These are phyloP conservation scores for Trametes meyenii DNA, from an alignment of 768 basidiomycete species.

Conservation along the genomic window DNA sequence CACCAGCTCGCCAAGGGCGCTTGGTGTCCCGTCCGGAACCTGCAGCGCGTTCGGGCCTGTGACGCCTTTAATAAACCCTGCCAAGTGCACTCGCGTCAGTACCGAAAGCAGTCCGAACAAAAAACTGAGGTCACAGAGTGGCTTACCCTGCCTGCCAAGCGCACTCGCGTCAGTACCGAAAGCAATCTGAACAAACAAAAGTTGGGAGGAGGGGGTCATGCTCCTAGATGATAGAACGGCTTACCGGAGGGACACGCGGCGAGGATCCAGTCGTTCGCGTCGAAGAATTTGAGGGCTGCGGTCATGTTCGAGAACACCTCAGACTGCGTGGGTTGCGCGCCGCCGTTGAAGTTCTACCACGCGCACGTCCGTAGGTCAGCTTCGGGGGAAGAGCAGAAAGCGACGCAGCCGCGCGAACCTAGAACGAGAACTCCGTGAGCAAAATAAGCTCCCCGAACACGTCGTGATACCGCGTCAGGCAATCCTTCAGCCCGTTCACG, in stretches of 20 bases:
- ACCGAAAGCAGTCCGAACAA: no score
- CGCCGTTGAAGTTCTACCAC: conserved; percentile 53
- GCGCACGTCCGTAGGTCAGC: neutral
- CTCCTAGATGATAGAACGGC: neutral
- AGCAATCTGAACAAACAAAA: no score
- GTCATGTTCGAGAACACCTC: conserved; percentile 48
- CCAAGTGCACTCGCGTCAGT: no score
- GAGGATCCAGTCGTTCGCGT: conserved; percentile 4
- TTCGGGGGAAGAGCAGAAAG: no score
- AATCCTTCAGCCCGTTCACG: conserved; percentile 46
- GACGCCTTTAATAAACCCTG: neutral
- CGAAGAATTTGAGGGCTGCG: conserved; percentile 5
- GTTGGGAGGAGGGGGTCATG: neutral
- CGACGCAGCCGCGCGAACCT: conserved; percentile 37
- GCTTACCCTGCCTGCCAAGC: neutral
- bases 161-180: no score
- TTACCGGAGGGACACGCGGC: conserved; percentile 12
- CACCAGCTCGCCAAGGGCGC: neutral
- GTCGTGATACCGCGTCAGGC: conserved; percentile 48
- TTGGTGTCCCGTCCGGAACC: conserved; percentile 5
- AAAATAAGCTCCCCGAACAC: conserved; percentile 48
- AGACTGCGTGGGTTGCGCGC: conserved; percentile 41
- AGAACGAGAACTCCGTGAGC: conserved; percentile 73
- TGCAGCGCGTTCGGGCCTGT: neutral
- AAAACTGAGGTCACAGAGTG: no score